A percentile compares a stretch with the other conserved stretches of the same genome.
These are phyloP conservation scores for Geosmithia flava DNA, from an alignment of 2,329 filamentous ascomycete species.

Conservation along the genomic window DNA sequence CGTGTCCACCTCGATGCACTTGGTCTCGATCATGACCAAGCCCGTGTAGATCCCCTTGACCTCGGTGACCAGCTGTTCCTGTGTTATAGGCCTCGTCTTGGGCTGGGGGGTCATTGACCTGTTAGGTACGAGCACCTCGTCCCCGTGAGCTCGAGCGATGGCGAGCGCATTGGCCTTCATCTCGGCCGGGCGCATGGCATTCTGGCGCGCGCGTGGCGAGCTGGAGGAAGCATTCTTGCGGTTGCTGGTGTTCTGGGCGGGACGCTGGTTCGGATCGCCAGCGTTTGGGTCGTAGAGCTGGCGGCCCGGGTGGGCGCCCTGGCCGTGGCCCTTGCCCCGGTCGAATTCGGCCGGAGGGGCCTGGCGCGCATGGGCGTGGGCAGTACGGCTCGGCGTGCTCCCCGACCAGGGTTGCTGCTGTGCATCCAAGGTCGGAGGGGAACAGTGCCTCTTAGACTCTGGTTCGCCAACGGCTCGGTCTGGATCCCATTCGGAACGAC, in stretches of 20 bases:
- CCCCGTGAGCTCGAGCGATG: no score
- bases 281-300: not conserved
- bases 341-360: constrained; percentile 8
- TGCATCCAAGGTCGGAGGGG: not conserved
- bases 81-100: constrained; percentile 56
- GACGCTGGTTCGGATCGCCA: not conserved
- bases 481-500: not conserved
- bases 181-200: no score
- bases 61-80: constrained; percentile 68
- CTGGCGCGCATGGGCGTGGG: not conserved
- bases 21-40: constrained; percentile 73
- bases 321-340: constrained; percentile 2
- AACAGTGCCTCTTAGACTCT: constrained; percentile 1
- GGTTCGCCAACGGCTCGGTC: not conserved
- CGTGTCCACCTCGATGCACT: constrained; percentile 74
- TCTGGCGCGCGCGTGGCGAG: not conserved
- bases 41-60: constrained; percentile 77
- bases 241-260: no score
- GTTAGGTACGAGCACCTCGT: not conserved
- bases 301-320: not conserved
- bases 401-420: not conserved
- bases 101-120: constrained; percentile 29
- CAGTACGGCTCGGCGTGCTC: not conserved
- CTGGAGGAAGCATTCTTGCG: no score
- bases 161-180: no score